Conservation (phyloP, 176 grass and related monocot species). For the Triticum monococcum region DNA sequence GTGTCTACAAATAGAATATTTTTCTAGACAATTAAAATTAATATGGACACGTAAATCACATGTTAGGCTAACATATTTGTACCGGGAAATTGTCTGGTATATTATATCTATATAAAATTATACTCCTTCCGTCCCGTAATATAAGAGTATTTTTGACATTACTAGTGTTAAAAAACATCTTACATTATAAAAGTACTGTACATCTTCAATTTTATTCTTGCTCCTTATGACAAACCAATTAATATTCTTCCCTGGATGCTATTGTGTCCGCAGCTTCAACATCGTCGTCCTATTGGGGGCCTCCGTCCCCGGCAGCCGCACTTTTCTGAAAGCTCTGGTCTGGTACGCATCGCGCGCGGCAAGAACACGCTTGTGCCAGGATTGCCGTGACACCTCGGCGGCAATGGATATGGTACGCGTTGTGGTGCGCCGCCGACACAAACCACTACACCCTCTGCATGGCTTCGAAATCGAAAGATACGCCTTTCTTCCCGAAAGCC, state of each 20-base stretch:
- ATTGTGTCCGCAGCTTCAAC: not conserved
- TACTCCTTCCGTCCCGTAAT: too few species aligned
- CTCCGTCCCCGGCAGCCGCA: conserved; percentile 1
- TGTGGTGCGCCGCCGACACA: not conserved
- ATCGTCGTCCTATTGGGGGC: not conserved
- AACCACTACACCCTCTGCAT: not conserved
- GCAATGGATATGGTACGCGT: not conserved
- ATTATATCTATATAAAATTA: too few species aligned
- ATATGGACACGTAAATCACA: too few species aligned
- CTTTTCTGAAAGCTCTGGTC: not conserved
- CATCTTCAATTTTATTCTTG: not conserved
- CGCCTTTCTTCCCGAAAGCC: not conserved
- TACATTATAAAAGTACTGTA: not conserved
- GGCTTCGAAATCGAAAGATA: not conserved
- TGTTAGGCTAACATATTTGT: too few species aligned
- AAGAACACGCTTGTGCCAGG: conserved; percentile 43
- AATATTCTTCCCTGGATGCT: not conserved
- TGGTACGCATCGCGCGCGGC: not conserved
- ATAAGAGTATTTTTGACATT: too few species aligned
- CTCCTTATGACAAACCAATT: not conserved
- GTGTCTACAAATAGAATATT: too few species aligned
- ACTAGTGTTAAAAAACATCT: too few species aligned
- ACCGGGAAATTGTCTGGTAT: too few species aligned
- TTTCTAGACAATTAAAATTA: too few species aligned
- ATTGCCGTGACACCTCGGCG: not conserved